Percentiles rank a stretch among this genome's conserved stretches.
phyloP scores from a whole-genome alignment of 345 rosid species.

The Excoecaria cochinchinensis region DNA sequence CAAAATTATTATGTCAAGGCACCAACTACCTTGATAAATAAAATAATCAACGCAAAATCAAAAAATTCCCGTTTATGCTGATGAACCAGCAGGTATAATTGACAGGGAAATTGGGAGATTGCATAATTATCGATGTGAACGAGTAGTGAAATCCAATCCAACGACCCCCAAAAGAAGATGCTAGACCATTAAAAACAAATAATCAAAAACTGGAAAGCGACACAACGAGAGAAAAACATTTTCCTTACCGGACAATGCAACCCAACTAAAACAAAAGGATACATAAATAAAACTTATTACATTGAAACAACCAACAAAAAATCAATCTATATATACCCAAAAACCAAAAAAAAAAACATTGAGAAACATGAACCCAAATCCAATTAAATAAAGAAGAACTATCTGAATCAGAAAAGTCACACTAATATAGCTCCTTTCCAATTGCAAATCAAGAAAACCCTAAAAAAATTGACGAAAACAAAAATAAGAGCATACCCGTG shows the following conservation, averaged over 20 bases:
- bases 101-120: neutral
- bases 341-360: neutral
- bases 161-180: neutral
- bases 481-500: constrained; percentile 4
- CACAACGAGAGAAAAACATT: neutral
- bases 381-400: neutral
- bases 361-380: neutral
- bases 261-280: neutral
- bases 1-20: neutral
- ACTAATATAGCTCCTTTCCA: neutral
- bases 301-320: neutral
- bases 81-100: neutral
- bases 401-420: neutral
- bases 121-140: neutral
- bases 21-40: neutral
- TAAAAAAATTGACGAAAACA: constrained; percentile 6
- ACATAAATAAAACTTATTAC: neutral
- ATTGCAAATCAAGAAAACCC: constrained; percentile 10
- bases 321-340: neutral
- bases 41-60: neutral
- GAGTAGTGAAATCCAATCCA: neutral
- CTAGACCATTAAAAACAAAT: neutral
- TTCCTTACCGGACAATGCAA: constrained; percentile 3
- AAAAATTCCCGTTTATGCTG: neutral
- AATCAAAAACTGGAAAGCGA: neutral